phyloP scores from a whole-genome alignment of 2,329 filamentous ascomycete species.

The Cryphonectria carpinicola region DNA sequence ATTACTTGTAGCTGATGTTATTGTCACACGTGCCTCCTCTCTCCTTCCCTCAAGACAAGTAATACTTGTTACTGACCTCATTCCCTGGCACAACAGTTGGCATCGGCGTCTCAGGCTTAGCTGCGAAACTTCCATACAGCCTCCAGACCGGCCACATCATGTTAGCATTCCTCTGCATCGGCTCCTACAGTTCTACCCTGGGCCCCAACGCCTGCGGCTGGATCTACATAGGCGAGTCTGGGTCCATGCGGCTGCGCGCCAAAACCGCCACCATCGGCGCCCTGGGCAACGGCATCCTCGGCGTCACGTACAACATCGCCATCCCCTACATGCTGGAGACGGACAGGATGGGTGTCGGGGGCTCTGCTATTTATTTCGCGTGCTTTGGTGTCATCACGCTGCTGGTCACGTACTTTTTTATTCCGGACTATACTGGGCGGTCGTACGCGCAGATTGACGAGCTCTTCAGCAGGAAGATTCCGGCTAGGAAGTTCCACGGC shows the following conservation, averaged over 20 bases:
- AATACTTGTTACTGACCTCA: not conserved
- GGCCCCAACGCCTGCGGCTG: constrained; percentile 9
- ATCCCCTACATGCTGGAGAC: constrained; percentile 14
- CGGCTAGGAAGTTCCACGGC: not conserved
- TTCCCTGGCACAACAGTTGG: not conserved
- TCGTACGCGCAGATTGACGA: constrained; percentile 11
- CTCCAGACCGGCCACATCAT: constrained; percentile 6
- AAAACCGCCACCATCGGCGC: constrained; percentile 7
- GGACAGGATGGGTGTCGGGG: not conserved
- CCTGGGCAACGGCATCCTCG: constrained; percentile 3
- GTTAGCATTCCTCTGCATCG: constrained; percentile 11
- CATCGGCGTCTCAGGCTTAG: not conserved
- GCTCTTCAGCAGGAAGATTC: not conserved
- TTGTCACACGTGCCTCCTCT: too few species aligned
- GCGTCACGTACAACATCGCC: constrained; percentile 9
- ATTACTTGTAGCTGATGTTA: not conserved
- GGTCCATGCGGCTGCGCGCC: constrained; percentile 1
- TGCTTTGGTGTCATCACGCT: not conserved
- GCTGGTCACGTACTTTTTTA: constrained; percentile 6
- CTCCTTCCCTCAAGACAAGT: too few species aligned
- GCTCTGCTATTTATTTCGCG: constrained; percentile 6
- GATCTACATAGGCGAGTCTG: constrained; percentile 12
- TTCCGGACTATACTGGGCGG: constrained; percentile 6
- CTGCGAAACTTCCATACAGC: not conserved
- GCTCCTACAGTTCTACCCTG: not conserved